Base-by-base conservation (phyloP, 148 eudicot species). In the Fagopyrum homotropicum region DNA sequence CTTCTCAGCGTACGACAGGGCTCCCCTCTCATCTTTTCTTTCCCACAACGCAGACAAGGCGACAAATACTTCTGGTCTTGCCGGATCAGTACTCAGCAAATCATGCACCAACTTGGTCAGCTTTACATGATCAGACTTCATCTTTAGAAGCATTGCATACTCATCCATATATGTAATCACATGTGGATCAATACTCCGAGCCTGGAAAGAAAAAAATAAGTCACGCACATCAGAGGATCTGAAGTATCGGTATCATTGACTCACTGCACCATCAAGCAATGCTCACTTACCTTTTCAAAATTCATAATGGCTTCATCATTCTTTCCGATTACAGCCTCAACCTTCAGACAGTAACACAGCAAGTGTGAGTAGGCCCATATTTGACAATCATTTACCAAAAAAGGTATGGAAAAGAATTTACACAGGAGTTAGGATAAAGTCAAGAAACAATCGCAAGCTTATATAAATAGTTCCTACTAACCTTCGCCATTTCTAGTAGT, bases 401-500 rank as follows among this genome's bases (percentile, higher is more conserved):
- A 35, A 35, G 40, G 40, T 35, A 35, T 15, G 72, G 9, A 11
- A 4, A 49, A 55, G 50, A 63, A 46, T 29, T 12, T 40, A 19
- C 43, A 40, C 17, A 35, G 40, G 40, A 35, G 59, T 4, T 16
- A 35, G 2, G 54, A 35, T 9, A 61, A 57, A 60, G 35, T 16
- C 51, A 63, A 61, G 17, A 76, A 49, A 16, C 19, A 47, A 66
- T 10, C 46, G 30, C 14, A 73, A 66, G 26, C 66, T 12, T 1
- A 1, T 0, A 35, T 35, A 16, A 61, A 66, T 60, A 82, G 48
- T 56, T 52, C 71, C 50, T 43, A 45, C 91, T 64, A 60, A 94
- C 97, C 98, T 94, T 94, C 44, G 96, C 97, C 66, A 90, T 87
- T 84, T 94, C 98, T 77, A 94, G 93, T 76, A 94, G 76, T 80